Conservation (phyloP, 2,329 filamentous ascomycete genomes). For the Neophaeococcomyces aloes region DNA sequence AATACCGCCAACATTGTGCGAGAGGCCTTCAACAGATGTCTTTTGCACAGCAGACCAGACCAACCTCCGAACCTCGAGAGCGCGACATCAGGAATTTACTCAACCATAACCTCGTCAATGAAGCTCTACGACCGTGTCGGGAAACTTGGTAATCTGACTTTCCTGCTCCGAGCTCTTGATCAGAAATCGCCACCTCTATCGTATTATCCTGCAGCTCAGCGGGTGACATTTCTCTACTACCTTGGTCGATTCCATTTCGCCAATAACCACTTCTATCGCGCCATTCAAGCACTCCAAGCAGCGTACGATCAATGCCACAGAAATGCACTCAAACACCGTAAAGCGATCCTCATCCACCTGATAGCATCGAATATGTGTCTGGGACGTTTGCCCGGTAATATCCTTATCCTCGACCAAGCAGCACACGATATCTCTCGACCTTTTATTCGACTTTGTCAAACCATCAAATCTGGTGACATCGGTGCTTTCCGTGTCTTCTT, state of each 20-base stretch:
- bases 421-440: conserved; percentile 52
- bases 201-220: conserved; percentile 73
- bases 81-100: conserved; percentile 79
- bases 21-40: conserved; percentile 79
- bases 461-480: conserved; percentile 66
- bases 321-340: conserved; percentile 55
- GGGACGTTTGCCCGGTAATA: conserved; percentile 64
- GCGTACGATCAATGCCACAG: conserved; percentile 67
- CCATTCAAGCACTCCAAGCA: conserved; percentile 61
- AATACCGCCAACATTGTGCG: conserved; percentile 80
- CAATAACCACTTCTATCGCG: conserved; percentile 70
- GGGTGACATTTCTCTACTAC: conserved; percentile 90
- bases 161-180: conserved; percentile 81
- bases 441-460: conserved; percentile 62
- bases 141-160: conserved; percentile 72
- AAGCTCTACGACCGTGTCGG: conserved; percentile 81
- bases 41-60: conserved; percentile 48
- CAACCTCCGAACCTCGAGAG: conserved; percentile 57
- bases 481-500: conserved; percentile 61
- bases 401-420: conserved; percentile 60
- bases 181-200: conserved; percentile 70
- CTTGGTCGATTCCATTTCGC: conserved; percentile 82
- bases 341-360: conserved; percentile 71
- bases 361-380: conserved; percentile 74
- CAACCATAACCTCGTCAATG: conserved; percentile 80